Evolutionary conservation across 768 basidiomycete species (phyloP).

Genomic region (Pseudohyphozyma bogoriensis): DNA sequence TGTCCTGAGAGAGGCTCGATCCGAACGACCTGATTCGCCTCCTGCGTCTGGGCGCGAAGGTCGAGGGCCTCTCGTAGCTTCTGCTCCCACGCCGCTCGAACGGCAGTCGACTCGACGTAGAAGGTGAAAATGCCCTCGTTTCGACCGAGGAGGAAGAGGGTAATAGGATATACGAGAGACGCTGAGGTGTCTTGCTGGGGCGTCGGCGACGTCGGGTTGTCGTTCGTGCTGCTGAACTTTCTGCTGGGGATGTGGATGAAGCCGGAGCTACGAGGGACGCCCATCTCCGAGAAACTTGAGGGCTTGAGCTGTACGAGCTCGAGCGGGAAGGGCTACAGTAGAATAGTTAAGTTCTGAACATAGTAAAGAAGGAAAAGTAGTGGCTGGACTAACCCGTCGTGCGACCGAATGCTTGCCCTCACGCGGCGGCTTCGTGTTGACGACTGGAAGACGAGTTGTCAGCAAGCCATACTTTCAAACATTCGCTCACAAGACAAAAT

Average conservation of each 20-base stretch:
- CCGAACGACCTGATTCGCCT: slow-evolving; percentile 58
- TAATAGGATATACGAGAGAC: slow-evolving; percentile 64
- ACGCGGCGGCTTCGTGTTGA: slow-evolving; percentile 61
- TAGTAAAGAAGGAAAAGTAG: background rate
- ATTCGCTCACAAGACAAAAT: background rate
- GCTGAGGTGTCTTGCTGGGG: too few relatives aligned
- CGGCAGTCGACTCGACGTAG: slow-evolving; percentile 69
- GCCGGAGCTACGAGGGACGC: slow-evolving; percentile 12
- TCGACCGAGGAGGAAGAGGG: slow-evolving; percentile 77
- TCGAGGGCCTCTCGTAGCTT: slow-evolving; percentile 82
- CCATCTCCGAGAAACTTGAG: slow-evolving; percentile 23
- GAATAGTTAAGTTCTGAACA: too few relatives aligned
- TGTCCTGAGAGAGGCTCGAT: slow-evolving; percentile 22
- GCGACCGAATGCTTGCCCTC: slow-evolving; percentile 67
- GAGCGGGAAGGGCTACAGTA: slow-evolving; percentile 80
- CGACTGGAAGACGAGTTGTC: slow-evolving; percentile 40
- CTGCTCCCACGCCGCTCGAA: slow-evolving; percentile 74
- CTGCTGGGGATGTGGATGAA: slow-evolving; percentile 17
- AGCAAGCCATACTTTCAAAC: too few relatives aligned
- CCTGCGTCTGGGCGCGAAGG: slow-evolving; percentile 67
- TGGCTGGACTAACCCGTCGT: slow-evolving; percentile 51
- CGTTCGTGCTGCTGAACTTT: background rate
- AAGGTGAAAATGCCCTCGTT: slow-evolving; percentile 76
- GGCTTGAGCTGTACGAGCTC: slow-evolving; percentile 63
- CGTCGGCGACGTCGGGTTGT: slow-evolving; percentile 35